Conservation (phyloP, 164 flowering plant species). For the Stephania yunnanensis region DNA sequence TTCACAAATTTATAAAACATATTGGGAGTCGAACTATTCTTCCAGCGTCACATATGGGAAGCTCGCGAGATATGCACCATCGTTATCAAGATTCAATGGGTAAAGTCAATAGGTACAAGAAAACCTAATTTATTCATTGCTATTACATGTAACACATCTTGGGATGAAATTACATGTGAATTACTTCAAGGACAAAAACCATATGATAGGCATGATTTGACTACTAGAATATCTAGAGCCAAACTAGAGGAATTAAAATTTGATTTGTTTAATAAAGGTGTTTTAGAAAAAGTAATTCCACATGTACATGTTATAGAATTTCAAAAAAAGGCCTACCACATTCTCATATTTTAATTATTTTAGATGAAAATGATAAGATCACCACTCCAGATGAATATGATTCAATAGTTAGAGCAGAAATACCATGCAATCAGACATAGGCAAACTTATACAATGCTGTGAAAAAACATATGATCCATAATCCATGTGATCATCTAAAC, state of each 20-base stretch:
- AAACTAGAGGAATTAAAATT: background rate
- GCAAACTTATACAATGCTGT: background rate
- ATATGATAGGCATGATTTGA: slow-evolving; percentile 20
- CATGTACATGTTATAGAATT: background rate
- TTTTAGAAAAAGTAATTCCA: background rate
- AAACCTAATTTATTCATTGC: slow-evolving; percentile 19
- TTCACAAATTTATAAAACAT: background rate
- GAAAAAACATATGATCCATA: background rate
- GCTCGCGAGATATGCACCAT: slow-evolving; percentile 13
- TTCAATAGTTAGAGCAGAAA: slow-evolving; percentile 1
- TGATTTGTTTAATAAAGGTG: background rate
- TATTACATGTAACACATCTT: slow-evolving; percentile 20
- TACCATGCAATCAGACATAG: background rate
- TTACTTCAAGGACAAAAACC: background rate
- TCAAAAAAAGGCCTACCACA: background rate
- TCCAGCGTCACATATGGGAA: slow-evolving; percentile 17
- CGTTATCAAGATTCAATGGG: slow-evolving; percentile 19
- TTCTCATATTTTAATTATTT: background rate
- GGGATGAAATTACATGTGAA: slow-evolving; percentile 11
- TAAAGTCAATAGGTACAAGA: slow-evolving; percentile 10
- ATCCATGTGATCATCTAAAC: background rate
- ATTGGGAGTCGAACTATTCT: slow-evolving; percentile 8
- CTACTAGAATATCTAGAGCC: background rate
- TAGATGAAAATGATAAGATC: background rate
- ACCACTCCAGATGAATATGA: background rate